A percentile compares a stretch with the other conserved stretches of the same genome.
Evolutionary conservation across 2,329 filamentous ascomycete genomes (phyloP).

Genomic region (Aspergillus alliaceus): DNA sequence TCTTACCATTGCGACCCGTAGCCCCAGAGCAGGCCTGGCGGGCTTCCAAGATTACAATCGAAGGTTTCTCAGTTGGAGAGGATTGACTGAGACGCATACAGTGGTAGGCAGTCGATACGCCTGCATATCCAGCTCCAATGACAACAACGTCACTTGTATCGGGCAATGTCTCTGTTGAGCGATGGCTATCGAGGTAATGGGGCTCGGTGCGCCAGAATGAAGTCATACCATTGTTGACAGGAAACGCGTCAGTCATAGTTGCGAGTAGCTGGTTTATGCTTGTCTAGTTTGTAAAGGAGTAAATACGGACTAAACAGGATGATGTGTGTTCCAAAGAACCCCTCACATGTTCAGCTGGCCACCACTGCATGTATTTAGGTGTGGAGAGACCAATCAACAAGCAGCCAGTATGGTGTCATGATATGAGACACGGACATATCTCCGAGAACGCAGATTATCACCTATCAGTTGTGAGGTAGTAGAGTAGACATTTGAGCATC

Average conservation of each 20-base stretch:
- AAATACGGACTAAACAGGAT: no score
- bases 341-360: not conserved
- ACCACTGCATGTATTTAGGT: not conserved
- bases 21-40: conserved; percentile 44
- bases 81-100: conserved; percentile 28
- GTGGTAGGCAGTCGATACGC: conserved; percentile 43
- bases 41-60: conserved; percentile 43
- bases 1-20: conserved; percentile 42
- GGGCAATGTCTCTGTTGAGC: conserved; percentile 41
- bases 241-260: conserved; percentile 18
- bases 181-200: conserved; percentile 42
- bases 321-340: not conserved
- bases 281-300: not conserved
- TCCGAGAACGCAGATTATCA: not conserved
- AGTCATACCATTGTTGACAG: conserved; percentile 22
- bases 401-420: not conserved
- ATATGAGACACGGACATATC: not conserved
- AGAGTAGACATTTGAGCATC: not conserved
- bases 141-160: conserved; percentile 44
- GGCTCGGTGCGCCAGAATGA: conserved; percentile 48
- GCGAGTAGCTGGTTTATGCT: not conserved
- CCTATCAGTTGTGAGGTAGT: not conserved
- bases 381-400: not conserved
- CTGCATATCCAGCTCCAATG: conserved; percentile 48
- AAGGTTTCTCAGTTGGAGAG: conserved; percentile 11